These are phyloP conservation scores for Hyphopichia wangnamkhiaoensis DNA, from an alignment of 1,139 yeast species.

Conservation along the genomic window DNA sequence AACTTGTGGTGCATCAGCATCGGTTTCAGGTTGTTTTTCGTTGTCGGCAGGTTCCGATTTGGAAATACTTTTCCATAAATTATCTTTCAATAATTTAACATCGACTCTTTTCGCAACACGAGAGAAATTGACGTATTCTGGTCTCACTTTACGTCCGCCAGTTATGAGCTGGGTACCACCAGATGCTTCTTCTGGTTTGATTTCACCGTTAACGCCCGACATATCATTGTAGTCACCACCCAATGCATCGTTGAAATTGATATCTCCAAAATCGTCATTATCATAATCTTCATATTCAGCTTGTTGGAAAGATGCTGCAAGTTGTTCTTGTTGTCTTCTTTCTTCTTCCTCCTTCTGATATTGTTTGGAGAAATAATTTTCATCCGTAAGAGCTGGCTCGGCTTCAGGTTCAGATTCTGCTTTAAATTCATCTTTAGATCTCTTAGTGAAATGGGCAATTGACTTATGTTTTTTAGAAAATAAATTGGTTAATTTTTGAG, in stretches of 20 bases:
- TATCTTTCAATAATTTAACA: slow-evolving; percentile 74
- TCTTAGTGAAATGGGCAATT: slow-evolving; percentile 33
- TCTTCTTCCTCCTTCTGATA: slow-evolving; percentile 50
- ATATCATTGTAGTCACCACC: slow-evolving; percentile 24
- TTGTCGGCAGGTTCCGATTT: slow-evolving; percentile 11
- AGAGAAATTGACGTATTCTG: slow-evolving; percentile 73
- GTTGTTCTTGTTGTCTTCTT: slow-evolving; percentile 32
- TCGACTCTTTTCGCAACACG: slow-evolving; percentile 85
- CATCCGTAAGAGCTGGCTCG: slow-evolving; percentile 50
- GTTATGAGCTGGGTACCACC: slow-evolving; percentile 31
- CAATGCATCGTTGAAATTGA: slow-evolving; percentile 49
- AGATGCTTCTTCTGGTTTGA: slow-evolving; percentile 15
- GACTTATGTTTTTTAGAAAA: slow-evolving; percentile 65
- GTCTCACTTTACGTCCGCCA: slow-evolving; percentile 47
- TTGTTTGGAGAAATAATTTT: slow-evolving; percentile 73
- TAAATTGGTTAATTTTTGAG: slow-evolving; percentile 65
- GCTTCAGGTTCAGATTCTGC: slow-evolving; percentile 14
- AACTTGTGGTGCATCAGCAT: slow-evolving; percentile 1
- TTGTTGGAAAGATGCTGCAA: slow-evolving; percentile 45
- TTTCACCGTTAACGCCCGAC: slow-evolving; percentile 19
- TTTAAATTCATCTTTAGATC: slow-evolving; percentile 8
- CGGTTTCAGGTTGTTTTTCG: slow-evolving; percentile 4
- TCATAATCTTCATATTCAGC: slow-evolving; percentile 47
- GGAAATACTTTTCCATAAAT: slow-evolving; percentile 69
- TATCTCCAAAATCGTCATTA: slow-evolving; percentile 42